Evolutionary conservation across 768 basidiomycete genomes (phyloP).

Genomic region (Sarcomyxa edulis): DNA sequence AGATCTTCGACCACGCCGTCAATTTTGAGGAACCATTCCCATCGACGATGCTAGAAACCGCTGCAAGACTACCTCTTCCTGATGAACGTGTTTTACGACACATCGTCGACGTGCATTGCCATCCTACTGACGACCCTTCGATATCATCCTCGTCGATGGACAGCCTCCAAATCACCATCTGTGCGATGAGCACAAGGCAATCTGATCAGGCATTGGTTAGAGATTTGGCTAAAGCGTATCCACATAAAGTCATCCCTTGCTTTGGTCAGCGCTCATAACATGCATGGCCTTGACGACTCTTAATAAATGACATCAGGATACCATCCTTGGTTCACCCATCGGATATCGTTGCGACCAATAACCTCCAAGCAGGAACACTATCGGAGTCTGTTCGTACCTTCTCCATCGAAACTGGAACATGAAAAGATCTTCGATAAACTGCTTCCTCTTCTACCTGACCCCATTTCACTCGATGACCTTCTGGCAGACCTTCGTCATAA

Average conservation of each 20-base stretch:
- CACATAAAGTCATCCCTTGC: constrained; percentile 74
- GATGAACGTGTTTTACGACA: constrained; percentile 41
- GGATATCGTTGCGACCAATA: constrained; percentile 46
- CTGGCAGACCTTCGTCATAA: constrained; percentile 54
- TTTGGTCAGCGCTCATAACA: constrained; percentile 59
- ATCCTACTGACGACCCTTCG: constrained; percentile 73
- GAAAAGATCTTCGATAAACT: constrained; percentile 47
- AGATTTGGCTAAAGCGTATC: constrained; percentile 52
- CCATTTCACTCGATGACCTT: constrained; percentile 54
- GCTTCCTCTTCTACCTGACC: constrained; percentile 66
- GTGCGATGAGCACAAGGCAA: constrained; percentile 72
- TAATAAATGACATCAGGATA: constrained; percentile 47
- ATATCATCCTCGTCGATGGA: constrained; percentile 46
- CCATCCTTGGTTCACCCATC: constrained; percentile 92
- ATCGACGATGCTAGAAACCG: too few relatives aligned
- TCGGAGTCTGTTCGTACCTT: constrained; percentile 52
- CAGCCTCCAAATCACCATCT: constrained; percentile 58
- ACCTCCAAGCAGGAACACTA: constrained; percentile 73
- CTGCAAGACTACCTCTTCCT: too few relatives aligned
- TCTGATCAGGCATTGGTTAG: constrained; percentile 72
- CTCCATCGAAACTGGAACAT: constrained; percentile 15
- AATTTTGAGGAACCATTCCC: too few relatives aligned
- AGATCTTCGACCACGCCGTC: too few relatives aligned
- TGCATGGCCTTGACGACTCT: background rate
- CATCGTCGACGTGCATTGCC: constrained; percentile 86